Evolutionary conservation across 306 rosid genomes (phyloP), one percentile per base, ranked within the genome.

Genomic region (Morella rubra): DNA sequence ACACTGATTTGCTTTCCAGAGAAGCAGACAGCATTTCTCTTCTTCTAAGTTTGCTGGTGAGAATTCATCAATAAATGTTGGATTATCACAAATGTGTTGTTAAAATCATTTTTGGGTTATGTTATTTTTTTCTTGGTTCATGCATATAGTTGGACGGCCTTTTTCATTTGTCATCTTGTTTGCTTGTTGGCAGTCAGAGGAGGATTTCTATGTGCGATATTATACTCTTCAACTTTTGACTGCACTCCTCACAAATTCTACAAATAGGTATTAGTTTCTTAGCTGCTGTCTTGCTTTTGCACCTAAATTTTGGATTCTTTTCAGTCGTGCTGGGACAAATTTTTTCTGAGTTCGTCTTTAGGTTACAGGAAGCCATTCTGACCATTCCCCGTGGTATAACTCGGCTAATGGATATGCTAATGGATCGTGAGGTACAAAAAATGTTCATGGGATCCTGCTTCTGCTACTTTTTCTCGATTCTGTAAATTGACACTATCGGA

Each of bases 321-420:
- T 52, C 24, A 71, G 42, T 75, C 40, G 44, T 15, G 27, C 64
- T 54, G 50, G 77, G 72, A 71, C 81, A 49, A 82, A 44, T 69
- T 44, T 75, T 76, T 80, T 76, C 77, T 81, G 90, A 89, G 81
- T 76, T 78, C 74, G 22, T 84, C 81, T 84, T 85, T 80, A 91
- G 98, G 89, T 89, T 93, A 83, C 97, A 93, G 94, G 97, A 93
- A 90, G 92, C 94, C 68, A 93, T 93, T 84, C 88, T 93, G 84
- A 87, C 96, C 47, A 89, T 89, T 75, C 98, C 98, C 56, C 91
- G 91, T 73, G 96, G 97, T 80, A 91, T 93, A 79, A 93, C 98
- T 74, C 89, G 93, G 78, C 81, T 91, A 46, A 93, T 93, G 98
- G 98, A 93, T 84, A 93, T 93, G 98, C 97, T 90, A 76, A 91